These are phyloP conservation scores for Naematelia aurantialba DNA, from an alignment of 768 basidiomycete genomes.

Conservation along the genomic window DNA sequence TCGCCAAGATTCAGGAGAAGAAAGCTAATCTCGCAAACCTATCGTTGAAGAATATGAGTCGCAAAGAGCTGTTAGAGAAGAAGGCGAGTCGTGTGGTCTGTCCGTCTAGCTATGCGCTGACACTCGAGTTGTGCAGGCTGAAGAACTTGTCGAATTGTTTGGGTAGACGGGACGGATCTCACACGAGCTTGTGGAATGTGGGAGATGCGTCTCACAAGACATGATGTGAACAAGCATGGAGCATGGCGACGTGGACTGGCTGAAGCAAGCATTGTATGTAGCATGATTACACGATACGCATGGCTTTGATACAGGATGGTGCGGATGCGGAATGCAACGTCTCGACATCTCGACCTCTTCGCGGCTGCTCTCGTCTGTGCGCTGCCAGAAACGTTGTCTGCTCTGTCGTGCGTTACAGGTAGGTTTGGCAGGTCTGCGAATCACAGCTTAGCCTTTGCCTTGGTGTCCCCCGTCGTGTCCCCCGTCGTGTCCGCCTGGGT, in stretches of 20 bases:
- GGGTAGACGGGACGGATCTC: conserved; percentile 14
- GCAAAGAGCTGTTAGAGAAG: conserved; percentile 78
- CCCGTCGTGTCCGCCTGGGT: too few relatives aligned
- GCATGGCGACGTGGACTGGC: neutral
- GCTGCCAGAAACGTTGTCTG: too few relatives aligned
- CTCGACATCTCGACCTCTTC: too few relatives aligned
- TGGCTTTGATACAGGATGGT: neutral
- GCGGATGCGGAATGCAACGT: too few relatives aligned
- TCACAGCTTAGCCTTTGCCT: conserved; percentile 16
- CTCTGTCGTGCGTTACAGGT: too few relatives aligned
- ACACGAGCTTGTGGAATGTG: conserved; percentile 9
- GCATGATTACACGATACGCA: neutral
- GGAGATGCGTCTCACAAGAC: neutral
- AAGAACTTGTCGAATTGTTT: conserved; percentile 37
- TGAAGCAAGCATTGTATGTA: neutral
- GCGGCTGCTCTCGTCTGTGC: too few relatives aligned
- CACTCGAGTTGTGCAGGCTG: conserved; percentile 21
- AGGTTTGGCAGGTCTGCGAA: too few relatives aligned
- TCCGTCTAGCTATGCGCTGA: neutral
- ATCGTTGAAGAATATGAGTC: conserved; percentile 83
- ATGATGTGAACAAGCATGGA: neutral
- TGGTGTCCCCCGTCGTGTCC: too few relatives aligned
- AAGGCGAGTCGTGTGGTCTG: conserved; percentile 56
- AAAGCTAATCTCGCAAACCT: conserved; percentile 92
- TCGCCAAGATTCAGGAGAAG: conserved; percentile 89